Conservation (phyloP, 2,329 filamentous ascomycete species). For the Stagonosporopsis vannaccii region DNA sequence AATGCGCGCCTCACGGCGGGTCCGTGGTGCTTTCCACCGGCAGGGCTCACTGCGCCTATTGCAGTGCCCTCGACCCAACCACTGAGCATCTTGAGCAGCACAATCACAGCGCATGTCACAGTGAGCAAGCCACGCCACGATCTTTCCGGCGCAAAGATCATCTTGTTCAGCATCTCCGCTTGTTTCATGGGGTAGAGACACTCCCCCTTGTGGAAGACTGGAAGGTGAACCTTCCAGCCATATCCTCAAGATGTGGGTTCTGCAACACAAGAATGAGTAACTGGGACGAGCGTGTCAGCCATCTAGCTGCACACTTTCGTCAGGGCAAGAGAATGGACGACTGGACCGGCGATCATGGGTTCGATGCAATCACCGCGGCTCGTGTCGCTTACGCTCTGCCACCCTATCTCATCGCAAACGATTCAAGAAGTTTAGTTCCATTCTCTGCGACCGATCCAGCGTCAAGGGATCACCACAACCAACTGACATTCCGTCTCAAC, state of each 20-base stretch:
- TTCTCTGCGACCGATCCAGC: constrained; percentile 51
- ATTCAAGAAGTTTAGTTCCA: constrained; percentile 49
- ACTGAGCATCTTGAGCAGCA: constrained; percentile 27
- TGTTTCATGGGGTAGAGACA: constrained; percentile 33
- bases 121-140: constrained; percentile 25
- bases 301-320: constrained; percentile 38
- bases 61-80: constrained; percentile 13
- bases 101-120: constrained; percentile 31
- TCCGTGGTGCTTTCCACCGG: constrained; percentile 58
- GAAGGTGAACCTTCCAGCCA: constrained; percentile 32
- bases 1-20: constrained; percentile 25
- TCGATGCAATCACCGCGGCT: constrained; percentile 47
- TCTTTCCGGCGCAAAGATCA: constrained; percentile 44
- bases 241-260: constrained; percentile 36
- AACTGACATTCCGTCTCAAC: constrained; percentile 24
- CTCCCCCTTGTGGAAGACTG: constrained; percentile 45
- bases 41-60: constrained; percentile 45
- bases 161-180: constrained; percentile 34
- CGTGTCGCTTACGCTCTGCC: constrained; percentile 56
- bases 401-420: constrained; percentile 55
- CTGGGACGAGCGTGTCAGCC: constrained; percentile 35
- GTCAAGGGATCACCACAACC: constrained; percentile 29
- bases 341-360: constrained; percentile 39
- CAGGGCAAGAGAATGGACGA: constrained; percentile 33
- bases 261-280: constrained; percentile 27